Percentiles rank a stretch among this genome's conserved stretches.
These are phyloP conservation scores for Cordyceps farinosa DNA, from an alignment of 2,329 filamentous ascomycete species.

Conservation along the genomic window DNA sequence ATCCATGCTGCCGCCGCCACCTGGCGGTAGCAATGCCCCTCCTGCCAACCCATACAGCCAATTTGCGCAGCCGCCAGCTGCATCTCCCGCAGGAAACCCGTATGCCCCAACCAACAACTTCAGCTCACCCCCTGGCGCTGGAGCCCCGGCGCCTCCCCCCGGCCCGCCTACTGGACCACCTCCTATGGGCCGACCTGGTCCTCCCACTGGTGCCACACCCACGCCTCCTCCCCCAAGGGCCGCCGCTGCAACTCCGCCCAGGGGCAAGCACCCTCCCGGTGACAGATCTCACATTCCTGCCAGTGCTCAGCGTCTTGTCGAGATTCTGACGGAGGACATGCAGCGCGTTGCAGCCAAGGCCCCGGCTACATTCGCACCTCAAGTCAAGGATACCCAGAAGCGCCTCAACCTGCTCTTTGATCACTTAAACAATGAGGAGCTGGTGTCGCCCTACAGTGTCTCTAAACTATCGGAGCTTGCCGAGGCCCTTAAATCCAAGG, in stretches of 20 bases:
- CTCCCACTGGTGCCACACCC: conserved; percentile 26
- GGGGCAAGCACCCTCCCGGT: conserved; percentile 70
- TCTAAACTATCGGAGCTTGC: conserved; percentile 62
- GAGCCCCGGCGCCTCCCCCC: conserved; percentile 35
- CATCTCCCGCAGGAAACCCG: conserved; percentile 30
- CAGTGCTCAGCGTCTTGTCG: conserved; percentile 71
- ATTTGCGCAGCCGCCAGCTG: conserved; percentile 28
- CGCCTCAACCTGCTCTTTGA: conserved; percentile 92
- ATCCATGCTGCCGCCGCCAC: conserved; percentile 40
- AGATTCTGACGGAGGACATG: conserved; percentile 80
- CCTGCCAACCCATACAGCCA: conserved; percentile 41
- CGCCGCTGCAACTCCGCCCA: conserved; percentile 48
- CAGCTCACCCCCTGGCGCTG: conserved; percentile 38
- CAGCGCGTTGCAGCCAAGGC: conserved; percentile 82
- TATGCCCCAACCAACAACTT: conserved; percentile 50
- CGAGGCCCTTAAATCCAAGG: conserved; percentile 61
- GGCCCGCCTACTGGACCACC: conserved; percentile 36
- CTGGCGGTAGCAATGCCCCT: conserved; percentile 42
- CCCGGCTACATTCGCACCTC: conserved; percentile 77
- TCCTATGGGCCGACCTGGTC: conserved; percentile 31
- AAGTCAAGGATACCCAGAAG: conserved; percentile 93
- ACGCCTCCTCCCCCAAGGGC: conserved; percentile 46
- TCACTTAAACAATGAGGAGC: conserved; percentile 91
- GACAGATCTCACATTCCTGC: conserved; percentile 86
- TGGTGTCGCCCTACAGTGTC: conserved; percentile 77